Percentiles rank a stretch among this genome's conserved stretches.
Conservation (phyloP, 176 grass and related monocot genomes). For the Metroxylon sagu region DNA sequence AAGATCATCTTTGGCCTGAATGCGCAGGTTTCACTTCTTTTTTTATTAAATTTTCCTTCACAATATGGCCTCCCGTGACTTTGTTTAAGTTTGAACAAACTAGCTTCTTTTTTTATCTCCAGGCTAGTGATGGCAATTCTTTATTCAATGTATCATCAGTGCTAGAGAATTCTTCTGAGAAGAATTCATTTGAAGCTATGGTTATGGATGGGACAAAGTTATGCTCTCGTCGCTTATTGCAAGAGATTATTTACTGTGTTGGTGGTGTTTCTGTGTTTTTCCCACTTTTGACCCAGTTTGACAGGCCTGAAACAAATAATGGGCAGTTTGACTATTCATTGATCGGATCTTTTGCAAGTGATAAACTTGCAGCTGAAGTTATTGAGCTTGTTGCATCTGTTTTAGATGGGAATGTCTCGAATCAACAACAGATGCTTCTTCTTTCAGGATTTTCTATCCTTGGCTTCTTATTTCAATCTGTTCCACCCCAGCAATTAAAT, state of each 20-base stretch:
- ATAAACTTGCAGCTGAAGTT: slow-evolving; percentile 66
- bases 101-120: slow-evolving; percentile 26
- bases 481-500: slow-evolving; percentile 67
- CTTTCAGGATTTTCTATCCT: slow-evolving; percentile 94
- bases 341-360: slow-evolving; percentile 16
- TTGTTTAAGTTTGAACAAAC: too few species aligned
- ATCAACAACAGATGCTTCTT: slow-evolving; percentile 98
- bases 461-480: slow-evolving; percentile 84
- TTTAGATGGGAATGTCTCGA: slow-evolving; percentile 88
- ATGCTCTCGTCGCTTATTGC: slow-evolving; percentile 68
- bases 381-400: slow-evolving; percentile 96
- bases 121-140: slow-evolving; percentile 67
- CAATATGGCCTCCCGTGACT: too few species aligned
- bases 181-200: slow-evolving; percentile 69
- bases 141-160: slow-evolving; percentile 84
- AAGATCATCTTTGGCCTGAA: slow-evolving; percentile 98
- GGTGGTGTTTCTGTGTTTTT: slow-evolving; percentile 96
- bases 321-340: slow-evolving; percentile 18
- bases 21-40: slow-evolving; percentile 53
- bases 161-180: slow-evolving; percentile 56
- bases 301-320: slow-evolving; percentile 44
- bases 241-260: slow-evolving; percentile 98
- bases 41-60: not conserved
- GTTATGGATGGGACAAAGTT: slow-evolving; percentile 80
- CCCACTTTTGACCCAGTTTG: slow-evolving; percentile 84